A percentile compares a stretch with the other conserved stretches of the same genome.
Evolutionary conservation across 805 yeast genomes (phyloP).

Genomic region (Isabelozyma rhagii): DNA sequence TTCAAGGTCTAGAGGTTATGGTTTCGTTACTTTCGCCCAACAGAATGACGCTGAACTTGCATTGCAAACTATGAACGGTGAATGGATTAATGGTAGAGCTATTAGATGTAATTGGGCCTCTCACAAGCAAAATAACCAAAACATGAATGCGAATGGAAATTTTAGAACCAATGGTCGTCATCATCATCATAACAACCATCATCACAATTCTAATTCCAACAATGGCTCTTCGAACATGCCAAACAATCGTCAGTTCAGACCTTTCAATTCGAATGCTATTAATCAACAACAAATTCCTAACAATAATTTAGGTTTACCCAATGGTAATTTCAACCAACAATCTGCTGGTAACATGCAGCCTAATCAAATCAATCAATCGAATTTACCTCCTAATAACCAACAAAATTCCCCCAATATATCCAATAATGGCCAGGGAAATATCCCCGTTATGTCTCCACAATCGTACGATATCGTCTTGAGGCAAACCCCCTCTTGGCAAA

Average conservation of each 20-base stretch:
- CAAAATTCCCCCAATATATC: not conserved
- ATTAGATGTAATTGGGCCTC: slow-evolving; percentile 89
- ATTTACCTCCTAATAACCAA: slow-evolving; percentile 1
- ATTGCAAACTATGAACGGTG: slow-evolving; percentile 70
- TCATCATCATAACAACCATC: slow-evolving; percentile 8
- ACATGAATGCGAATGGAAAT: slow-evolving; percentile 12
- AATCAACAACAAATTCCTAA: slow-evolving; percentile 8
- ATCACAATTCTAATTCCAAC: slow-evolving; percentile 9
- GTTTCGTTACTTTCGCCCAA: slow-evolving; percentile 74
- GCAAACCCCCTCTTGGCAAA: slow-evolving; percentile 79
- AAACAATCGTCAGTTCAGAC: slow-evolving; percentile 8
- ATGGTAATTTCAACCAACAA: slow-evolving; percentile 6
- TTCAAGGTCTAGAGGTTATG: slow-evolving; percentile 88
- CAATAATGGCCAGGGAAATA: slow-evolving; percentile 5
- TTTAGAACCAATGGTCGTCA: slow-evolving; percentile 9
- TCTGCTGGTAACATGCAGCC: slow-evolving; percentile 4
- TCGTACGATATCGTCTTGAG: slow-evolving; percentile 68
- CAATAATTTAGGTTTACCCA: slow-evolving; percentile 6
- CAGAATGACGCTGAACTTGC: slow-evolving; percentile 73
- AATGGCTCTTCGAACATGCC: not conserved
- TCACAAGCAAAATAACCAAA: slow-evolving; percentile 46
- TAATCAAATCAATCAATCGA: not conserved
- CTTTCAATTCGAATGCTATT: slow-evolving; percentile 10
- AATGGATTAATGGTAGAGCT: slow-evolving; percentile 66
- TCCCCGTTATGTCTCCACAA: slow-evolving; percentile 46